These are phyloP conservation scores for Hansenula sp. DNA, from an alignment of 1,139 yeast genomes.

Conservation along the genomic window DNA sequence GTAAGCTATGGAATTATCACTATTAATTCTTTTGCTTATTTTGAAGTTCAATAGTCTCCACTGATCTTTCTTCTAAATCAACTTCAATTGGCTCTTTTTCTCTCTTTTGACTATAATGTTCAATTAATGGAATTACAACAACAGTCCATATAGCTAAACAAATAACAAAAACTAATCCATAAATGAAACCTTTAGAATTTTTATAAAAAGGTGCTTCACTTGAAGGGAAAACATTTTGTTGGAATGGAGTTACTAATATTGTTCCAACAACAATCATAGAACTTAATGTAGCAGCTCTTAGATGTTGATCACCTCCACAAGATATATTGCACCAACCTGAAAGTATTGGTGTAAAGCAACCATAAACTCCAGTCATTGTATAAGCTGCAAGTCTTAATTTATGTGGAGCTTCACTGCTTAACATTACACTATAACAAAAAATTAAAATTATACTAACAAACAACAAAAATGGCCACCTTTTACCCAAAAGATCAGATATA, in stretches of 20 bases:
- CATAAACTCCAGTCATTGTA: neutral
- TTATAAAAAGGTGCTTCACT: neutral
- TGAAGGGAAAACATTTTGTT: neutral
- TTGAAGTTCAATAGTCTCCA: no score
- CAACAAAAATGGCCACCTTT: constrained; percentile 1
- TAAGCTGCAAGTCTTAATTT: neutral
- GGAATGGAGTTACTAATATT: neutral
- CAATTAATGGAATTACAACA: neutral
- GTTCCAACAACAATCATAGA: constrained; percentile 1
- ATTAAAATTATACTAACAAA: neutral
- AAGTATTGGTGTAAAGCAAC: neutral
- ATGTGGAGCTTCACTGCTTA: neutral
- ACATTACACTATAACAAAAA: neutral
- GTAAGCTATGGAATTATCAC: no score
- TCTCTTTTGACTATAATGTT: no score
- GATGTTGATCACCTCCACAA: neutral
- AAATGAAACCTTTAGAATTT: neutral
- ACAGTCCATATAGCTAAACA: neutral
- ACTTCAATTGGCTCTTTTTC: no score
- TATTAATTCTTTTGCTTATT: no score
- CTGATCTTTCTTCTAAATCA: no score
- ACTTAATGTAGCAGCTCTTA: neutral
- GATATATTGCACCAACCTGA: neutral
- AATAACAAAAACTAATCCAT: neutral
- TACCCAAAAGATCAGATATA: neutral